Base-by-base conservation (phyloP, 169 alveolate species). In the Theileria sp. region DNA sequence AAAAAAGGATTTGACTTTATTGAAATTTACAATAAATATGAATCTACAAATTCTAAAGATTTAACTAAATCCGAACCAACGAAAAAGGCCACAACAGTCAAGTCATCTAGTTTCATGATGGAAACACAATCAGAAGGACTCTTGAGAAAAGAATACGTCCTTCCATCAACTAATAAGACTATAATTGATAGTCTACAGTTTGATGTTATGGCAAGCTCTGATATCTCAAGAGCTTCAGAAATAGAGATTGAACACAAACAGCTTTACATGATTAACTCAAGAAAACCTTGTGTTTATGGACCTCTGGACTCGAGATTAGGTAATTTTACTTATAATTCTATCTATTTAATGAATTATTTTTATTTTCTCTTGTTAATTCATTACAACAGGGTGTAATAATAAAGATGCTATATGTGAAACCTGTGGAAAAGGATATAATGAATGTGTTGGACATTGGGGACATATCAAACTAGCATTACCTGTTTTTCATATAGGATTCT, bases 391-490 rank as follows among this genome's bases (percentile, higher is more conserved):
- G 21, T 81, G 88, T 1, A 88, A 87, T 73, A 68, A 87, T 49
- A 86, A 87, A 30, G 92, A 80, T n/a, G 58, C 86, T 26, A 64
- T 79, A 12, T 97, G 99, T 87, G 92, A 93, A 30, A 97, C 98
- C 36, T 97, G 99, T 78, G 91, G 93, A 17, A 90, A 93, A 64
- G 91, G 86, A 70, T 70, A 93, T 61, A 92, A 82, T 49, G 94
- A 94, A 71, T 98, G 99, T 88, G 98, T 98, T 30, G 99, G 99
- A 10, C 99, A 98, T 81, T 97, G 97, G 93, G 99, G 99, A 7
- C 96, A 93, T 80, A 91, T 98, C 49, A 93, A 93, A 72, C 89
- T 98, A 75, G 96, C 93, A 75, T 87, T 97, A 75, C 99, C 99
- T 23, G 98, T 98, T 19, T 98, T 96, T 87, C 99, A 98, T 87